phyloP scores from a whole-genome alignment of 306 rosid species.

The Cucurbita argyrosperma region DNA sequence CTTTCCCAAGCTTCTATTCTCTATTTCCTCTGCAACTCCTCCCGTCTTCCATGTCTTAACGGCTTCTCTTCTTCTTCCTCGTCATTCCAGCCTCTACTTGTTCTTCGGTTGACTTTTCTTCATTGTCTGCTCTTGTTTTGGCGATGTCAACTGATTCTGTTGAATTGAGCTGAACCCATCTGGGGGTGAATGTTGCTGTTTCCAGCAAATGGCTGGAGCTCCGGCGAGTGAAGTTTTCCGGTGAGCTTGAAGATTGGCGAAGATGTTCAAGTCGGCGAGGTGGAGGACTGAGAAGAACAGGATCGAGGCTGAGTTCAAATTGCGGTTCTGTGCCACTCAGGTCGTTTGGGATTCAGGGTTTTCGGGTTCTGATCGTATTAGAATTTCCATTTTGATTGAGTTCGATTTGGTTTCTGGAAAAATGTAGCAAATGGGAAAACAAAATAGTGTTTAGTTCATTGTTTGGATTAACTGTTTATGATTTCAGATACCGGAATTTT shows the following conservation, averaged over 20 bases:
- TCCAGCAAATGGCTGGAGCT: not conserved
- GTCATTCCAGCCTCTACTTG: not conserved
- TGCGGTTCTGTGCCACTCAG: conserved; percentile 76
- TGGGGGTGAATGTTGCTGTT: not conserved
- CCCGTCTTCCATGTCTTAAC: not conserved
- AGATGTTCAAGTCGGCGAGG: conserved; percentile 80
- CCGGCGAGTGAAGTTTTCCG: conserved; percentile 4
- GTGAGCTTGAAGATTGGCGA: conserved; percentile 4
- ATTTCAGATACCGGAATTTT: conserved; percentile 54
- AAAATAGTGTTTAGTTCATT: not conserved
- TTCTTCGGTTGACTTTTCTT: not conserved
- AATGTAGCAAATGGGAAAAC: not conserved
- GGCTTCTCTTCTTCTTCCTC: not conserved
- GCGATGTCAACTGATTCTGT: not conserved
- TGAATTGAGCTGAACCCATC: not conserved
- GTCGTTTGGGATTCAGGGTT: conserved; percentile 14
- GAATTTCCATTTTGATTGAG: conserved; percentile 14
- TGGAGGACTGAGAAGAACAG: conserved; percentile 84
- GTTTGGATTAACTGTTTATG: not conserved
- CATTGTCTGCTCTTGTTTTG: not conserved
- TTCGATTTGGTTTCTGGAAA: conserved; percentile 20
- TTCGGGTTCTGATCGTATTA: not conserved
- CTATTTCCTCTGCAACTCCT: not conserved
- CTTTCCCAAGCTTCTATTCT: not conserved
- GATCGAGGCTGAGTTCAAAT: conserved; percentile 62